These are phyloP conservation scores for Acrodontium crateriforme DNA, from an alignment of 2,329 filamentous ascomycete species.

Conservation along the genomic window DNA sequence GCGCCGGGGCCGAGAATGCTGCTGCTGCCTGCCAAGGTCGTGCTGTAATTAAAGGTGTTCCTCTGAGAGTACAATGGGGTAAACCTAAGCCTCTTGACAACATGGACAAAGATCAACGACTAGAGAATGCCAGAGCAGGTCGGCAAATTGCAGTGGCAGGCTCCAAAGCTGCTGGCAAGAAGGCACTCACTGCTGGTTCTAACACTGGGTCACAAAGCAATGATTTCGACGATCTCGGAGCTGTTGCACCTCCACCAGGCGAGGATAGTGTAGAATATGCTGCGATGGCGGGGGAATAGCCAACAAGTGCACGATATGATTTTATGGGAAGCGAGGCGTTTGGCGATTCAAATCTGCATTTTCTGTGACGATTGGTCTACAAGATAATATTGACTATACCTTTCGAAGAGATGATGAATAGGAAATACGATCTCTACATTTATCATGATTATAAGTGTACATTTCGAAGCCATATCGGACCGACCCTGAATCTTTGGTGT, in stretches of 20 bases:
- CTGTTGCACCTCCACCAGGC: constrained; percentile 67
- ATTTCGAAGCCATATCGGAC: no score
- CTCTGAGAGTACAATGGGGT: constrained; percentile 81
- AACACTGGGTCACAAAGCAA: constrained; percentile 30
- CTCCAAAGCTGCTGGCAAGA: constrained; percentile 13
- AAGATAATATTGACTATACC: no score
- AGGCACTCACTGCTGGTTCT: constrained; percentile 20
- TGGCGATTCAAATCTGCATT: no score
- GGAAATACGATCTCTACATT: no score
- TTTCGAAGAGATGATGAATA: no score
- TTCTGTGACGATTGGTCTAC: no score
- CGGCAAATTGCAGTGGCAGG: constrained; percentile 33
- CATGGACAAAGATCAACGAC: constrained; percentile 74
- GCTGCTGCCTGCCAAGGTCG: constrained; percentile 74
- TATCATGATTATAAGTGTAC: no score
- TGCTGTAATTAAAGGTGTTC: constrained; percentile 81
- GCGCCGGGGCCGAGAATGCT: constrained; percentile 73
- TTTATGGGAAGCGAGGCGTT: constrained; percentile 3
- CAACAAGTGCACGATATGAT: not conserved
- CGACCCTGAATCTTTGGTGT: no score
- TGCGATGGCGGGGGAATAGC: constrained; percentile 64
- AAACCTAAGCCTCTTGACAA: constrained; percentile 82
- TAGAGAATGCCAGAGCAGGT: constrained; percentile 68
- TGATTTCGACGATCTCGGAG: constrained; percentile 30
- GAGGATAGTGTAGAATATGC: constrained; percentile 68